Base-by-base conservation (phyloP, 2,329 filamentous ascomycete genomes). In the Monosporascus sp. region DNA sequence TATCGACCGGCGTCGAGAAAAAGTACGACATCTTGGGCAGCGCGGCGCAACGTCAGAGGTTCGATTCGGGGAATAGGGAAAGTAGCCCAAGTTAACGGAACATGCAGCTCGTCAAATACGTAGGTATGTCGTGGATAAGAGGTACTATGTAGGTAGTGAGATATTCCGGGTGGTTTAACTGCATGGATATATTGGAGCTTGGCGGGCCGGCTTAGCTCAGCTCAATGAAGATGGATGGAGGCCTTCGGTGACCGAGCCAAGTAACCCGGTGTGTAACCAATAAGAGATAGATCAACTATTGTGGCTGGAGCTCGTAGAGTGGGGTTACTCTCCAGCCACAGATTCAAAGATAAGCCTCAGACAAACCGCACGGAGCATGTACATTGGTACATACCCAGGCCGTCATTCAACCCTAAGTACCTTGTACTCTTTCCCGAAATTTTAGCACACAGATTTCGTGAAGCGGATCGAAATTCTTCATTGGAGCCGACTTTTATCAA, bases 1-100 rank as follows among this genome's bases (percentile, higher is more conserved):
- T 99, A 75, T 99, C 94, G 74, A 99, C 89, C 51, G 94, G 94
- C 55, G 93, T 97, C 63, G 92, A 92, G 79, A 97, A 99, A 78
- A 96, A 95, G 77, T 96, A 96, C 63, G 94, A 95, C 94, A 97
- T 97, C 63, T 53, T 61, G 52, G 55, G 49, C 50, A 27, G 24
- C 17, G 11, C 43, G 14, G 24, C 14, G 22, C 25, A 2, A 14
- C 43, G 22, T 27, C 38, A 41, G 38, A 20, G 18, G 38, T 41
- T 8, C 17, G 18, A 41, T 41, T 20, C 38, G 17, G 5, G 5
- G 18, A 18, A 11, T 18, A 41, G 38, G 38, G 17, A 20, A 41
- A 17, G 9, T 41, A 41, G 6, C 17, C 18, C 38, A 41, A 18
- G 6, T 2, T 17, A 17, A 24, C 14, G 1, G 24, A 31, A 9